These are phyloP conservation scores for Wickerhamomyces bisporus DNA, from an alignment of 805 yeast genomes.

Conservation along the genomic window DNA sequence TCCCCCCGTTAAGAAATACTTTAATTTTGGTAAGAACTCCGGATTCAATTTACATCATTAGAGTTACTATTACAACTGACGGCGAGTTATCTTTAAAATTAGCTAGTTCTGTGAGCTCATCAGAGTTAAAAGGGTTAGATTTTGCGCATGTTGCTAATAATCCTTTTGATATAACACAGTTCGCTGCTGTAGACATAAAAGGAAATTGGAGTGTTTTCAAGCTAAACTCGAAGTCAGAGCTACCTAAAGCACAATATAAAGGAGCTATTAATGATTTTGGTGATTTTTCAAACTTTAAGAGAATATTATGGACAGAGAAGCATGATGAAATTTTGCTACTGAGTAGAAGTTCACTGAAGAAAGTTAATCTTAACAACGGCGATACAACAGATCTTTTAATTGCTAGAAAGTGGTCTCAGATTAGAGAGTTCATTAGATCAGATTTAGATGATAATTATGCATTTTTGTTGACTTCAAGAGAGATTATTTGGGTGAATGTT, in stretches of 20 bases:
- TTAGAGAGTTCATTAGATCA: constrained; percentile 39
- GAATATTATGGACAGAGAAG: constrained; percentile 40
- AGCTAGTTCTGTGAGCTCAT: too few relatives aligned
- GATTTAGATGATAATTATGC: constrained; percentile 28
- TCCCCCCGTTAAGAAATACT: constrained; percentile 22
- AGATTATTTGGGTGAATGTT: constrained; percentile 48
- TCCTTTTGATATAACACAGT: constrained; percentile 33
- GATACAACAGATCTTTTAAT: constrained; percentile 27
- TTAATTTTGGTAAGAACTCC: constrained; percentile 35
- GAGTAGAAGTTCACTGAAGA: constrained; percentile 39
- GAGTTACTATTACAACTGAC: too few relatives aligned
- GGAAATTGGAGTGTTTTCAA: constrained; percentile 48
- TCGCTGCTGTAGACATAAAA: constrained; percentile 43
- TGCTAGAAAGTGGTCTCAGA: constrained; percentile 22
- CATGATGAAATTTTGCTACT: constrained; percentile 28
- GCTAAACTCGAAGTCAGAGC: constrained; percentile 6
- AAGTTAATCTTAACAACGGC: constrained; percentile 24
- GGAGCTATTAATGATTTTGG: constrained; percentile 32
- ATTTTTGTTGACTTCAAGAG: constrained; percentile 61
- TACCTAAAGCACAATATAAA: constrained; percentile 1
- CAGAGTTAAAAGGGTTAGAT: constrained; percentile 27
- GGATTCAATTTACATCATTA: constrained; percentile 28
- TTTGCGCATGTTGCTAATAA: constrained; percentile 43
- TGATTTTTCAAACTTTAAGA: constrained; percentile 54
- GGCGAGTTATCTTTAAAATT: too few relatives aligned